phyloP scores from a whole-genome alignment of 106 monocot genomes.

The Allium fistulosum region DNA sequence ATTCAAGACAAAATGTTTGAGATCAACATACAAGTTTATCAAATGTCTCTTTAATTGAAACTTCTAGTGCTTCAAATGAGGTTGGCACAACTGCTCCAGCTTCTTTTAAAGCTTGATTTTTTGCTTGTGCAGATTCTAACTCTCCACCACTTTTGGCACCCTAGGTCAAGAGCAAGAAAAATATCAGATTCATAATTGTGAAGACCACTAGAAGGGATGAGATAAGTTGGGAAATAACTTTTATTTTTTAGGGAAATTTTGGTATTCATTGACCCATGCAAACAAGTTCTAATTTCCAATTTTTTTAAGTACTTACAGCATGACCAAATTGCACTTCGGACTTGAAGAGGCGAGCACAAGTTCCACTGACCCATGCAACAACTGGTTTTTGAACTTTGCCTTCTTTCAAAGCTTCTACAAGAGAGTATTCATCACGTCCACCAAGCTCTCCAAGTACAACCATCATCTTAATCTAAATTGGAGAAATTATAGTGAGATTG shows the following conservation, averaged over 20 bases:
- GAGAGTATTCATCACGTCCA: constrained; percentile 87
- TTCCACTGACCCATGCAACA: constrained; percentile 99
- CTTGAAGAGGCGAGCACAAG: constrained; percentile 92
- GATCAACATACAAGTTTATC: constrained; percentile 65
- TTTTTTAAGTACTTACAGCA: constrained; percentile 56
- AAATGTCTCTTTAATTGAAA: constrained; percentile 82
- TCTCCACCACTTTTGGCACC: constrained; percentile 99
- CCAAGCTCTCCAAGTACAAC: constrained; percentile 98
- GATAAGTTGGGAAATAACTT: background rate
- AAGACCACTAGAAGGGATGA: background rate
- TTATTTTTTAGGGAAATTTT: too few relatives aligned
- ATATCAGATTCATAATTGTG: background rate
- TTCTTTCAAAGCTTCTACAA: constrained; percentile 87
- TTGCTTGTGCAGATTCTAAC: constrained; percentile 93
- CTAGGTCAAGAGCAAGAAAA: constrained; percentile 20
- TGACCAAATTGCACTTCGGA: constrained; percentile 99
- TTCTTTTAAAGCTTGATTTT: constrained; percentile 83
- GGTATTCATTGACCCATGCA: too few relatives aligned
- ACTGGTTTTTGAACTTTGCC: constrained; percentile 93
- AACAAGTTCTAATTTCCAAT: too few relatives aligned
- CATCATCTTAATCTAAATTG: constrained; percentile 84
- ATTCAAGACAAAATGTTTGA: background rate
- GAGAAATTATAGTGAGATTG: too few relatives aligned
- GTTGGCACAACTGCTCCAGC: constrained; percentile 96
- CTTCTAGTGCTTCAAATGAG: constrained; percentile 91